Evolutionary conservation across 345 rosid genomes (phyloP).

Genomic region (Salix exigua): DNA sequence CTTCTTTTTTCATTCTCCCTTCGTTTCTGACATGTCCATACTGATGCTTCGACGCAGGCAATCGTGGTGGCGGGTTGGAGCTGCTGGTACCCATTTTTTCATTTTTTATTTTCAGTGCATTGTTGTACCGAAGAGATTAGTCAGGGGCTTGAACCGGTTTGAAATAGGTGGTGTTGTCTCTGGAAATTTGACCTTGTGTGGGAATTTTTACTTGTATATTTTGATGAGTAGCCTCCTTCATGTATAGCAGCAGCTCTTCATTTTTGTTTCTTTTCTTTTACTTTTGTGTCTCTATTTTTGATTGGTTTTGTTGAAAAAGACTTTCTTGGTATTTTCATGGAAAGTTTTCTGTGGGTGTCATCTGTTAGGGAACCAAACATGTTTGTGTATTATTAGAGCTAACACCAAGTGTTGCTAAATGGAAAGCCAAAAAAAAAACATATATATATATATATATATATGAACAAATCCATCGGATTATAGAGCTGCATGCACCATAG

Average conservation of each 20-base stretch:
- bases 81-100: conserved; percentile 52
- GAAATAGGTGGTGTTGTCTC: conserved; percentile 16
- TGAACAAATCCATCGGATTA: no score
- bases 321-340: not conserved
- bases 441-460: no score
- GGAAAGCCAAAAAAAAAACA: no score
- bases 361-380: not conserved
- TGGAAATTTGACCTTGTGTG: conserved; percentile 23
- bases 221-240: conserved; percentile 25
- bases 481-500: no score
- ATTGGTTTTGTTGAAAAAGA: not conserved
- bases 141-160: conserved; percentile 16
- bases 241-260: conserved; percentile 40
- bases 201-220: conserved; percentile 35
- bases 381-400: not conserved
- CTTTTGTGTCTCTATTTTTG: not conserved
- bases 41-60: conserved; percentile 51
- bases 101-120: conserved; percentile 51
- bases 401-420: no score
- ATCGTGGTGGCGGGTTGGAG: conserved; percentile 38
- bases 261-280: not conserved
- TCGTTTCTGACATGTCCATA: not conserved
- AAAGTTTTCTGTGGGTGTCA: not conserved
- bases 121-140: conserved; percentile 42
- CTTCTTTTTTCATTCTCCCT: not conserved